phyloP scores from a whole-genome alignment of 2,329 filamentous ascomycete genomes.

The Talaromyces sp. region DNA sequence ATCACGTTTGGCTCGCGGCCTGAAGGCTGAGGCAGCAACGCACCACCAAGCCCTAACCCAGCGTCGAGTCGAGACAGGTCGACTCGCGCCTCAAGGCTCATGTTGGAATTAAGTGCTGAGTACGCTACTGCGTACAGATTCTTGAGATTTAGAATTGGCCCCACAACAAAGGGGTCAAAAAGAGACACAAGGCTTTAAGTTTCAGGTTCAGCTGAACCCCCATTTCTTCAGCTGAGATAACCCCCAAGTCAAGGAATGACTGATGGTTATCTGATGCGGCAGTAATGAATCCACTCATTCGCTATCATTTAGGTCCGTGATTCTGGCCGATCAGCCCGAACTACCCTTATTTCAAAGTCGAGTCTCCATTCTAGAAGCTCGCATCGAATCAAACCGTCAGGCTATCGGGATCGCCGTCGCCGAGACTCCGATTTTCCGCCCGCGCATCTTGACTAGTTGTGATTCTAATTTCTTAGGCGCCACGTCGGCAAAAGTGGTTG shows the following conservation, averaged over 20 bases:
- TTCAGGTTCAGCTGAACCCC: not conserved
- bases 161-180: not conserved
- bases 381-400: not conserved
- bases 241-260: not conserved
- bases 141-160: not conserved
- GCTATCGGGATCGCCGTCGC: not conserved
- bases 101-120: too few species aligned
- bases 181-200: not conserved
- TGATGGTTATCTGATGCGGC: not conserved
- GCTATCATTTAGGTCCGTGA: not conserved
- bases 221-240: not conserved
- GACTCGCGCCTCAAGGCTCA: too few species aligned
- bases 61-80: too few species aligned
- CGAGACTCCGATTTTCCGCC: not conserved
- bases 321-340: not conserved
- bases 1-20: not conserved
- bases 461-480: not conserved
- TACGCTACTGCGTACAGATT: too few species aligned
- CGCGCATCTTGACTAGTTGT: not conserved
- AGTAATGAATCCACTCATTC: not conserved
- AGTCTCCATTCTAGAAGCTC: not conserved
- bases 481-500: not conserved
- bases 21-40: not conserved
- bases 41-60: not conserved
- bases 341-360: not conserved